Base-by-base conservation (phyloP, 352 stramenopile species). In the Phytophthora sp. region DNA sequence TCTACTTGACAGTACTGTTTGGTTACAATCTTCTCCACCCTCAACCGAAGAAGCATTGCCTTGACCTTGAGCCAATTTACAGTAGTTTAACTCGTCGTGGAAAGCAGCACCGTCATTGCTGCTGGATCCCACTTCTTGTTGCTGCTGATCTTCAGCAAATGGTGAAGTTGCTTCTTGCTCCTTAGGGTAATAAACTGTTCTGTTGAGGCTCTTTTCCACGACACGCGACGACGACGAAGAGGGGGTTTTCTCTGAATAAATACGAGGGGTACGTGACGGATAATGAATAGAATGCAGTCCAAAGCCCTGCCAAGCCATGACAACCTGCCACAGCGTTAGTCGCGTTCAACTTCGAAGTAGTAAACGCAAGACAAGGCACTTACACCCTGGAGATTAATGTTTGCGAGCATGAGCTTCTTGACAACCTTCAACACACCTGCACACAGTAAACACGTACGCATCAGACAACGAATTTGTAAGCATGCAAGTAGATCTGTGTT, bases 251-350 rank as follows among this genome's bases (percentile, higher is more conserved):
- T 70, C 46, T 38, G 46, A 53, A 54, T 62, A 10, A 23, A 54
- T 13, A 6, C 28, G 18, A 5, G 28, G 48, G 13, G 20, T 18
- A 9, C 28, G 38, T 27, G 48, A 21, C 20, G 26, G 48, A n/a
- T 51, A 53, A 20, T 54, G 46, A 11, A 61, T 63, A 10, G 43
- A 54, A 42, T 60, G 42, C 17, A 77, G 42, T 15, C 64, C 50
- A 26, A 74, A n/a, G 5, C 68, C 68, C 31, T 64, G 63, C 61
- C 54, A 69, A 8, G 59, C 52, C 53, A 71, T 54, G 12, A 72
- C 58, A 50, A 71, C 44, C 68, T 77, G 44, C 43, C 26, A 10
- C 7, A 41, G 18, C 7, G 5, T 66, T 26, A 65, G 54, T 23
- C 17, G 12, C 38, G 18, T 7, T 18, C 52, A 45, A 13, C 4